These are phyloP conservation scores for Paramecium biaurelia DNA, from an alignment of 73 alveolate species.

Conservation along the genomic window DNA sequence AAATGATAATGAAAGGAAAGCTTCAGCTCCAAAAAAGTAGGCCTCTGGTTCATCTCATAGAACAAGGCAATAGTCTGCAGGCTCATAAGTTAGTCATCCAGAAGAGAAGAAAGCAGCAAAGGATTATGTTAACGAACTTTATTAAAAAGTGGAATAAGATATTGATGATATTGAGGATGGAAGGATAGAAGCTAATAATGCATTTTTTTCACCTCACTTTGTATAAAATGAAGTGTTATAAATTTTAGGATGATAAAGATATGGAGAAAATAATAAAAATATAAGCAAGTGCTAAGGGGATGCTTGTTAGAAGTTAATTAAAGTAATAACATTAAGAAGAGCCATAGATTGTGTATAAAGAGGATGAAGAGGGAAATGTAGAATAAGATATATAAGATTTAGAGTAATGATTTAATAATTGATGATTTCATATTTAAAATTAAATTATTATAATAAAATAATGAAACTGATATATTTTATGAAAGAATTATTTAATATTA, in stretches of 20 bases:
- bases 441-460: neutral
- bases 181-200: neutral
- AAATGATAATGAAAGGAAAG: neutral
- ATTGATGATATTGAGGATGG: neutral
- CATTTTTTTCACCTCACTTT: neutral
- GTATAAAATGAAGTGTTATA: neutral
- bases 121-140: neutral
- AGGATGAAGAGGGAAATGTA: neutral
- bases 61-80: neutral
- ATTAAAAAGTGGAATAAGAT: neutral
- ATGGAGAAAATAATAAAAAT: neutral
- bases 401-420: neutral
- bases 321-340: neutral
- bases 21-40: neutral
- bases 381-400: neutral
- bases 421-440: neutral
- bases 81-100: neutral
- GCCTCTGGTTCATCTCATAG: neutral
- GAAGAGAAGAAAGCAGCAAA: neutral
- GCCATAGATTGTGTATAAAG: neutral
- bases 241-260: neutral
- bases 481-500: neutral
- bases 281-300: neutral
- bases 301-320: neutral
- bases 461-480: neutral